Percentiles rank a stretch among this genome's conserved stretches.
Evolutionary conservation across 2,329 filamentous ascomycete genomes (phyloP).

Genomic region (Penicillium rolfsii): DNA sequence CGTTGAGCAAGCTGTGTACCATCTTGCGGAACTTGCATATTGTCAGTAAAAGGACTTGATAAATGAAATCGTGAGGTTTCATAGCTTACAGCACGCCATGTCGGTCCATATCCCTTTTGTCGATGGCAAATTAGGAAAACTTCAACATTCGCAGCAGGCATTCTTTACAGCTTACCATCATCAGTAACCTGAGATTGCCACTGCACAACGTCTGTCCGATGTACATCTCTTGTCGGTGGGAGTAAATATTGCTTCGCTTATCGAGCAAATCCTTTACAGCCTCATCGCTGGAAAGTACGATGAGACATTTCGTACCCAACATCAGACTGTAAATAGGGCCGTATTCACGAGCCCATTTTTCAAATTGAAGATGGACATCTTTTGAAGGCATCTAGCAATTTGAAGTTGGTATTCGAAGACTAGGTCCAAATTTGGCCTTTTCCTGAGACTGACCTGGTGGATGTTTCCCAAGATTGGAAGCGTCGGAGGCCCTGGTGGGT

Average conservation of each 20-base stretch:
- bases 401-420: too few species aligned
- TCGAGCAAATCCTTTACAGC: constrained; percentile 58
- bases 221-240: constrained; percentile 51
- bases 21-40: constrained; percentile 35
- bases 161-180: constrained; percentile 31
- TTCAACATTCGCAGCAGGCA: background rate
- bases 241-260: constrained; percentile 55
- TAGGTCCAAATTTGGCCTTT: too few species aligned
- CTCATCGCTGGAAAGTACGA: constrained; percentile 52
- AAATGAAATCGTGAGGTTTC: background rate
- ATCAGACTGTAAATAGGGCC: constrained; percentile 58
- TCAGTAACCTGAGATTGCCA: constrained; percentile 34
- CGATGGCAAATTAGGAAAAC: background rate
- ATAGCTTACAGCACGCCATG: constrained; percentile 29
- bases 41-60: background rate
- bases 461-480: constrained; percentile 57
- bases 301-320: constrained; percentile 52
- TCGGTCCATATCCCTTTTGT: constrained; percentile 31
- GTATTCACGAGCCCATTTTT: constrained; percentile 58
- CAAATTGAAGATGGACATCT: constrained; percentile 52
- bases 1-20: constrained; percentile 54
- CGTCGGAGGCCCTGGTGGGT: constrained; percentile 57
- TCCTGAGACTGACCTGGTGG: constrained; percentile 36
- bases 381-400: constrained; percentile 45
- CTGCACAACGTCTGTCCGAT: constrained; percentile 46